Base-by-base conservation (phyloP, 2,329 filamentous ascomycete species). In the Capronia epimyces region DNA sequence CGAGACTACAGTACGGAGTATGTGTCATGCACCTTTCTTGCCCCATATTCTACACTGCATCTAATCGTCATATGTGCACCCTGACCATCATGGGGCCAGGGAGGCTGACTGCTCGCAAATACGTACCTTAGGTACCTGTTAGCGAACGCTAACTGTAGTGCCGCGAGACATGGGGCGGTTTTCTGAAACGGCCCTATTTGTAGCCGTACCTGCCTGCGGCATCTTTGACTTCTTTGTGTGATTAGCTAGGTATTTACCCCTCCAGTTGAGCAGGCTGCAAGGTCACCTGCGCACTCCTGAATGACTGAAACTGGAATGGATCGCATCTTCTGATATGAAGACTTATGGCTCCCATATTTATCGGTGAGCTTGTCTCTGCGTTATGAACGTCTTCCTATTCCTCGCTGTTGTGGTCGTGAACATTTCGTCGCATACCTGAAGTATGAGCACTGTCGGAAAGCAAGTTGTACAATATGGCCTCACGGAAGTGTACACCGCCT, bases 391-490 rank as follows among this genome's bases (percentile, higher is more conserved):
- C 31, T 13, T 34, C 13, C 18, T 20, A 18, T 37, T 37, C 3
- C 16, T 37, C 16, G 15, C 34, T 37, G 8, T 15, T 32, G 37
- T 34, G 8, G 10, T 21, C n/a, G 43, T 12, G 44, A 13, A 27
- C 46, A 47, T 13, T 13, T 16, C 34, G 2, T 31, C 34, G 40
- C 21, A n/a, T 16, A 41, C 24, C 13, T 42, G 10, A 40, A 55
- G 15, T 21, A 55, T 55, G 52, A 55, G 25, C 36, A 31, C 47
- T 9, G 31, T 27, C 9, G 48, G 36, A 31, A 55, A 55, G 37
- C 45, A 49, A 42, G 61, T 72, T 57, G 68, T 67, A 56, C 62
- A 65, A 42, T 69, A 66, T 57, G 71, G 71, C 55, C 63, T 73
- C 54, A 67, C 69, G 22, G 65, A 71, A 61, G 64, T 73, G 40